Conservation (phyloP, 352 stramenopile genomes). For the Globisporangium iwayamae region DNA sequence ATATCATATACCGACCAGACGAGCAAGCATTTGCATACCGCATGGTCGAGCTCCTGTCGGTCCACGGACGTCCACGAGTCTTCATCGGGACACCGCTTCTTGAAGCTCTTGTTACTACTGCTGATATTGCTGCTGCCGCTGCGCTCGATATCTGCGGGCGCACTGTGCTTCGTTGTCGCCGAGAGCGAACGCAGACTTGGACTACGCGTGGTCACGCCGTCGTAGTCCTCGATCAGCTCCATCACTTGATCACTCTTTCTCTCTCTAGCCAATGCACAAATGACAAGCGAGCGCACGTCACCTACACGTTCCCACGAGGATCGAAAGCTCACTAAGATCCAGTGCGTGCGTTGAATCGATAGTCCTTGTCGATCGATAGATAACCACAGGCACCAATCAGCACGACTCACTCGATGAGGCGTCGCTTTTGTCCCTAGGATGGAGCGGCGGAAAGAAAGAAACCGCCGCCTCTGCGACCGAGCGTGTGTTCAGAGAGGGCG, state of each 20-base stretch:
- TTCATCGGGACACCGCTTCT: conserved; percentile 51
- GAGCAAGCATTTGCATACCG: conserved; percentile 28
- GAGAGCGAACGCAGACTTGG: conserved; percentile 4
- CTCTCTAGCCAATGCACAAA: background rate
- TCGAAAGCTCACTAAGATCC: background rate
- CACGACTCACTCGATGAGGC: background rate
- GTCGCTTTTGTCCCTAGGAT: background rate
- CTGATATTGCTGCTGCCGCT: background rate
- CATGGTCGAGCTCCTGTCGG: conserved; percentile 71
- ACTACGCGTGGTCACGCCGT: background rate
- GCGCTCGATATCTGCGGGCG: conserved; percentile 3
- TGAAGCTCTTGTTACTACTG: conserved; percentile 5
- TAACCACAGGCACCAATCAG: background rate
- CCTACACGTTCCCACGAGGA: background rate
- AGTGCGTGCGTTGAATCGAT: background rate
- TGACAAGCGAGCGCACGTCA: background rate
- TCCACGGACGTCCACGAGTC: conserved; percentile 86
- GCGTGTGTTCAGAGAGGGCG: background rate
- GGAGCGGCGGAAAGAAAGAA: background rate
- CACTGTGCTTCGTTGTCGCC: background rate
- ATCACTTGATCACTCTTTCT: background rate
- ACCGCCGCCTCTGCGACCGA: background rate
- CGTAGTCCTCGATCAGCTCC: conserved; percentile 21
- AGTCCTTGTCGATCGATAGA: background rate
- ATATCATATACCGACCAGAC: background rate